These are phyloP conservation scores for Dichomitus squalens DNA, from an alignment of 1,284 basidiomycete genomes.

Conservation along the genomic window DNA sequence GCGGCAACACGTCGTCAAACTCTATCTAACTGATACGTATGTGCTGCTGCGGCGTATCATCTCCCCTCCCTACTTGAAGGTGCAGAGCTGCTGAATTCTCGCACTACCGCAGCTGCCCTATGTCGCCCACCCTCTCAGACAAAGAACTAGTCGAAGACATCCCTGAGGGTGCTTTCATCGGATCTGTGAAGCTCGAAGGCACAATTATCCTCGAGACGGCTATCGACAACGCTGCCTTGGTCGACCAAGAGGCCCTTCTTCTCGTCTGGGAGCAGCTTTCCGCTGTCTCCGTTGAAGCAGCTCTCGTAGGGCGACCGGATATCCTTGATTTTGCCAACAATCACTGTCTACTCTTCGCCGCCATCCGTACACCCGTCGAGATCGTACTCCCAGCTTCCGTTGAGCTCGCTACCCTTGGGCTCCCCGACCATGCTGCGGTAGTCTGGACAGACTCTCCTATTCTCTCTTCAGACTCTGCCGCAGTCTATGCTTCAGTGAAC, in stretches of 20 bases:
- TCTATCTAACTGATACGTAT: not conserved
- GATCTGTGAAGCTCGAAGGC: not conserved
- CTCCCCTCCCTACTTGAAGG: not conserved
- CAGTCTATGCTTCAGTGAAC: not conserved
- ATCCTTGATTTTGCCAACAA: constrained; percentile 12
- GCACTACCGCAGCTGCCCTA: not conserved
- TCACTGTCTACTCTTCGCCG: constrained; percentile 17
- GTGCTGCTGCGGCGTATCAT: not conserved
- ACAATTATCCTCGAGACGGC: constrained; percentile 13
- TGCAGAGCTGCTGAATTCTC: not conserved
- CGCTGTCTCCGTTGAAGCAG: constrained; percentile 14
- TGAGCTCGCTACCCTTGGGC: not conserved
- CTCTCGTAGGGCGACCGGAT: constrained; percentile 5
- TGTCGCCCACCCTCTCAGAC: not conserved
- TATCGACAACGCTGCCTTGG: not conserved
- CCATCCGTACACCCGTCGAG: constrained; percentile 9
- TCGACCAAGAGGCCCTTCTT: constrained; percentile 3
- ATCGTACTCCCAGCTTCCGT: not conserved
- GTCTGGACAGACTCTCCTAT: not conserved
- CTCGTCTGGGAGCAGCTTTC: constrained; percentile 12
- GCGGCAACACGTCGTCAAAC: not conserved
- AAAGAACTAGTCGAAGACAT: not conserved
- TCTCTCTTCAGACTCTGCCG: not conserved
- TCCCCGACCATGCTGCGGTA: not conserved
- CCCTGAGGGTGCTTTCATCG: constrained; percentile 1